Evolutionary conservation across 805 yeast genomes (phyloP), one percentile per base, ranked within the genome.

Genomic region (Pichia exigua): DNA sequence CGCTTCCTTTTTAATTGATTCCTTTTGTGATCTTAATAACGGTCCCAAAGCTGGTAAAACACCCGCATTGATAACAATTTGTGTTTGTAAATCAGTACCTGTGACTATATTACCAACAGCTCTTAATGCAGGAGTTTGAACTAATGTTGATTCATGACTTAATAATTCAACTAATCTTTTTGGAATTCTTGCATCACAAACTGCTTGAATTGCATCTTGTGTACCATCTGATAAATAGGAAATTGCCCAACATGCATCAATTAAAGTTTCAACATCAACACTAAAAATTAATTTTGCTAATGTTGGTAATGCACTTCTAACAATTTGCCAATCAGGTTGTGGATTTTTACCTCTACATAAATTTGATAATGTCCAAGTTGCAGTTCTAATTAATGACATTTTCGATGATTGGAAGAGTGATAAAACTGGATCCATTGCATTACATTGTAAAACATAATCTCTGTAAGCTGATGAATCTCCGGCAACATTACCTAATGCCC

Each of bases 401-500:
- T 88, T 89, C 51, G 95, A 79, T 27, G 87, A 78, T 64, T 81
- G 80, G 72, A 94, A 86, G 55, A 94, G 73, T 11, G 80, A 73
- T 62, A 94, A 76, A 52, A 94, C 85, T 9, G 97, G 96, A 56
- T 79, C 83, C 86, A 94, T 86, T 24, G 97, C 97, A 57, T 85
- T 83, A 61, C 89, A 85, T 43, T 77, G 72, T 60, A 94, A 75
- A 44, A 94, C 98, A 61, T 78, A 85, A 72, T 94, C 98, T 73
- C 99, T 83, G 75, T 82, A 89, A 42, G 77, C 74, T 10, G 97
- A 79, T 17, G 96, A 88, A 68, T 94, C 99, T 69, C 99, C 99
- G 27, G 99, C 98, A 67, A 94, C 96, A 67, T 94, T 94, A 72
- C 99, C 99, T 59, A 94, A 75, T 28, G 99, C 98, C 99, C 99